Conservation (phyloP, 2,329 filamentous ascomycete species). For the Metarhizium anisopliae region DNA sequence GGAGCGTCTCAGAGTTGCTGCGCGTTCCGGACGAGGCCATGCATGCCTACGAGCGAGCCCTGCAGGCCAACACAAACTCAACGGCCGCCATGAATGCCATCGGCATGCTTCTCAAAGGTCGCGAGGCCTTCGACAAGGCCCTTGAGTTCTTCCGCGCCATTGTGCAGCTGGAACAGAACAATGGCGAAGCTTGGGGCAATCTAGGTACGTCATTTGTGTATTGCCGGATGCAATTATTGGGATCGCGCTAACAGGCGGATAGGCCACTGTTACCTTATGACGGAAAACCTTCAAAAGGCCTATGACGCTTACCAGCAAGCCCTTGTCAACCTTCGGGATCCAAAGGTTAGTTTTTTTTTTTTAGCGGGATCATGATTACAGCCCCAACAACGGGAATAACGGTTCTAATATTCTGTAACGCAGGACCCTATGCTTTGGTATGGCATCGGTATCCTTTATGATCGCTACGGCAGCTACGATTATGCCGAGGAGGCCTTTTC, state of each 20-base stretch:
- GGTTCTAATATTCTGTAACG: background rate
- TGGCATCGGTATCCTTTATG: conserved; percentile 94
- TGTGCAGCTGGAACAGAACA: conserved; percentile 76
- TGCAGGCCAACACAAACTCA: conserved; percentile 81
- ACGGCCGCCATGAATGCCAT: conserved; percentile 91
- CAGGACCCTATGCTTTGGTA: conserved; percentile 98
- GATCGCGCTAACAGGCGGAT: conserved; percentile 10
- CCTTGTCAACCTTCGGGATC: conserved; percentile 82
- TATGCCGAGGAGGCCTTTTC: conserved; percentile 98
- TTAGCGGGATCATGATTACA: background rate
- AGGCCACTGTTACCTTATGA: conserved; percentile 99
- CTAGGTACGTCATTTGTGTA: conserved; percentile 52
- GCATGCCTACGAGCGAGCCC: conserved; percentile 80
- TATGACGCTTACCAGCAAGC: conserved; percentile 96
- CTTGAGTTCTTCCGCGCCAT: conserved; percentile 90
- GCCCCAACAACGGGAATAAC: conserved; percentile 4
- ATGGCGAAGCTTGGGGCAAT: conserved; percentile 95
- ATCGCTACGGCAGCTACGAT: conserved; percentile 90
- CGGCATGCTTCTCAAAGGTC: conserved; percentile 79
- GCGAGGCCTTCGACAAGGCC: conserved; percentile 88
- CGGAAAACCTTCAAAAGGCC: conserved; percentile 93
- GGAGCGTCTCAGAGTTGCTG: conserved; percentile 77
- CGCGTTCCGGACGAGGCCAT: conserved; percentile 84
- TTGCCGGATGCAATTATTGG: conserved; percentile 14
- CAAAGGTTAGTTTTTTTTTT: conserved; percentile 55